Base-by-base conservation (phyloP, 805 yeast species). In the Clavispora asparagi region DNA sequence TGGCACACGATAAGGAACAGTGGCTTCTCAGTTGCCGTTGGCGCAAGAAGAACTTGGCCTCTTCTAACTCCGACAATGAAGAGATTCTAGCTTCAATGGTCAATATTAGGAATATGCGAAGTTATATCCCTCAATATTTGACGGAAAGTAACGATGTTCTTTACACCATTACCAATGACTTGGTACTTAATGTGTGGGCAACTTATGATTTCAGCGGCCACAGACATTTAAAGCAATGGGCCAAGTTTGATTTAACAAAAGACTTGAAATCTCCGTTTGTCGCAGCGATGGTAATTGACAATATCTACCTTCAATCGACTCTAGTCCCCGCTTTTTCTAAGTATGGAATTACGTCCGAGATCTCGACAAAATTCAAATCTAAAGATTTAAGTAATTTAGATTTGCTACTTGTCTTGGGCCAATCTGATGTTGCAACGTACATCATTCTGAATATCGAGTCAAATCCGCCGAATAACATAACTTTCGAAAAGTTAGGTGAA, bases 131-230 rank as follows among this genome's bases (percentile, higher is more conserved):
- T 41, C 39, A 62, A 52, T 9, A 16, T 33, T 45, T 64, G 55
- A 52, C 67, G 6, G 64, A 65, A 5, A 68, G 67, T 30, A 48
- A 47, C 30, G 69, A 65, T 45, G 55, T 67, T 10, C 64, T 90
- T 6, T 89, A 83, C 59, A 81, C 96, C 0, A 55, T 83, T n/a
- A 68, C 85, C 27, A 65, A 74, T 14, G 89, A 85, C 55, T 65
- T 74, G 7, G 70, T 73, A 10, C 57, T 91, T 39, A 70, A 89
- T 27, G 75, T 85, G 0, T 89, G 91, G 87, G 77, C 85, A 0
- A 77, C 84, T 16, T 80, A 76, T 60, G 85, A 82, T 50, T 65
- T 73, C 44, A 82, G 77, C 33, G 77, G 76, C n/a, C 81, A 78
- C 35, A 77, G 75, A 45, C 76, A 75, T 39, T 72, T 83, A 17